These are phyloP conservation scores for Fusarium sp. DNA, from an alignment of 2,329 filamentous ascomycete genomes.

Conservation along the genomic window DNA sequence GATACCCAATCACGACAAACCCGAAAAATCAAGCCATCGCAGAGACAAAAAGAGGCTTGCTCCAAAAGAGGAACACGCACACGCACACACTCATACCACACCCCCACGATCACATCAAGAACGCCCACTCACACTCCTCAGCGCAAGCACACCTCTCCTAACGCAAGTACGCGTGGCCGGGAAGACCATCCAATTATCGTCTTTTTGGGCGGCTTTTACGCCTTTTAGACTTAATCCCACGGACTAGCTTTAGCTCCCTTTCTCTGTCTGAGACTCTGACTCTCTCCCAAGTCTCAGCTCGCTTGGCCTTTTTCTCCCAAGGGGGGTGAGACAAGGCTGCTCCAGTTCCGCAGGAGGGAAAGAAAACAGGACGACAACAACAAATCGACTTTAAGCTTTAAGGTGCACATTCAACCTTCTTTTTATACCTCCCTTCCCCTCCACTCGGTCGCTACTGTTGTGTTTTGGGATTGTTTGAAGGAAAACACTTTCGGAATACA, in stretches of 20 bases:
- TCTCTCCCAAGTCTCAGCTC: slow-evolving; percentile 16
- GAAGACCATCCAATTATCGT: slow-evolving; percentile 14
- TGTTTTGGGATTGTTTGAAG: slow-evolving; percentile 16
- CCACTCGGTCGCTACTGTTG: slow-evolving; percentile 32
- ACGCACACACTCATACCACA: neutral
- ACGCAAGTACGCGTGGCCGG: slow-evolving; percentile 28
- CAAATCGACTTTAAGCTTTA: neutral
- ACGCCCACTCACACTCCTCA: slow-evolving; percentile 9
- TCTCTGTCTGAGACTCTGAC: no score
- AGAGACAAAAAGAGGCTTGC: neutral
- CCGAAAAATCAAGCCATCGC: slow-evolving; percentile 1
- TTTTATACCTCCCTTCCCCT: neutral
- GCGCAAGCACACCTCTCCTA: slow-evolving; percentile 11
- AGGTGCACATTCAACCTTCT: slow-evolving; percentile 26
- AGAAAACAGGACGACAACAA: slow-evolving; percentile 9
- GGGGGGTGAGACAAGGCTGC: slow-evolving; percentile 23
- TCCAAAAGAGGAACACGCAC: neutral
- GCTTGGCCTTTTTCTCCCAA: slow-evolving; percentile 2
- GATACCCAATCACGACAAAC: slow-evolving; percentile 6
- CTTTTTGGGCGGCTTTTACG: slow-evolving; percentile 19
- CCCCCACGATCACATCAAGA: slow-evolving; percentile 32
- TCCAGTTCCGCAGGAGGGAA: neutral
- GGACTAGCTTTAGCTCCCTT: neutral
- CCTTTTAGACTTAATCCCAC: slow-evolving; percentile 19
- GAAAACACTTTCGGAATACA: neutral